Evolutionary conservation across 225 moss, liverwort and hornwort species (phyloP).

Genomic region (Asterella californica): DNA sequence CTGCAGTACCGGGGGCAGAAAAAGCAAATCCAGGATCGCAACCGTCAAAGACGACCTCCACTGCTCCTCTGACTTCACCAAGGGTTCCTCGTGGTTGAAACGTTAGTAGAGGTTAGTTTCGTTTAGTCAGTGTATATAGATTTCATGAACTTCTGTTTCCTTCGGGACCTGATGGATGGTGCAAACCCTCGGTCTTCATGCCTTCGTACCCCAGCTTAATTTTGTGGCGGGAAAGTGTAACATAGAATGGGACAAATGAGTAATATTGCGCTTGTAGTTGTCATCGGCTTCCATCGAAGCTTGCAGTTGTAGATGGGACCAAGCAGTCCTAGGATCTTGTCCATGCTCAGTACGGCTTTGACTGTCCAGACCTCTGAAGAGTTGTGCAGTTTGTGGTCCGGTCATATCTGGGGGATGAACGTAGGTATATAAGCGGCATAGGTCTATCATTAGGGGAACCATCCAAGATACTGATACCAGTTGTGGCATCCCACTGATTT

Average conservation of each 20-base stretch:
- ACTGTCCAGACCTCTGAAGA: not conserved
- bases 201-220: not conserved
- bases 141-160: not conserved
- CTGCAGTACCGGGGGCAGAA: conserved; percentile 22
- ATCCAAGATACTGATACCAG: not conserved
- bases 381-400: not conserved
- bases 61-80: conserved; percentile 37
- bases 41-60: conserved; percentile 24
- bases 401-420: not conserved
- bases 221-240: not conserved
- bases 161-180: not conserved
- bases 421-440: not conserved
- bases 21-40: conserved; percentile 34
- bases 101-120: not conserved
- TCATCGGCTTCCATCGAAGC: not conserved
- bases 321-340: not conserved
- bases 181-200: not conserved
- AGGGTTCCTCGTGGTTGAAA: conserved; percentile 20
- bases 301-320: not conserved
- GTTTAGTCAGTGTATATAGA: conserved; percentile 1
- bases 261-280: not conserved
- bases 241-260: not conserved
- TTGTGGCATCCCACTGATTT: not conserved
- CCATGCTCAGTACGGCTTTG: not conserved
- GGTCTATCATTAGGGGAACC: not conserved